phyloP scores from a whole-genome alignment of 2,329 filamentous ascomycete genomes.

The Gyromitra esculenta region DNA sequence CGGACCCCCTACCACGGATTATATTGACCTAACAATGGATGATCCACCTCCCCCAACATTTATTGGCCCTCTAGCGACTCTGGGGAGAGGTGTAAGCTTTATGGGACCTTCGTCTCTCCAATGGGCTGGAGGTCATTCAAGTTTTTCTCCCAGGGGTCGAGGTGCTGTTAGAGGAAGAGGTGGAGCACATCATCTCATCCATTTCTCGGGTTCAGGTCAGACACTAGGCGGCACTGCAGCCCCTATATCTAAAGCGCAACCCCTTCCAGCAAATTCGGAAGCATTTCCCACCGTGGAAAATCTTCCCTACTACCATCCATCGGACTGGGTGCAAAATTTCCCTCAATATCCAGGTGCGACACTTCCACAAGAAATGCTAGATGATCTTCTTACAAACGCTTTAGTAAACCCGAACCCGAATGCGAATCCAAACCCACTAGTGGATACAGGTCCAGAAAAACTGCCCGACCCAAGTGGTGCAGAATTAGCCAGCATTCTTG shows the following conservation, averaged over 20 bases:
- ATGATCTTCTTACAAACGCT: slow-evolving; percentile 22
- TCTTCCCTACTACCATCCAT: slow-evolving; percentile 1
- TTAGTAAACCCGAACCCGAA: slow-evolving; percentile 5
- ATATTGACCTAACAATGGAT: slow-evolving; percentile 9
- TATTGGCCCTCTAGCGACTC: neutral
- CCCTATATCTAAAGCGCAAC: neutral
- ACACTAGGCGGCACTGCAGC: slow-evolving; percentile 19
- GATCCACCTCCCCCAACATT: slow-evolving; percentile 10
- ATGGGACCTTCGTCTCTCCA: neutral
- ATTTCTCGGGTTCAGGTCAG: slow-evolving; percentile 16
- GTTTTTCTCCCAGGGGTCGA: neutral
- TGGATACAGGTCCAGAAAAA: slow-evolving; percentile 8
- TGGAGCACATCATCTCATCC: slow-evolving; percentile 5
- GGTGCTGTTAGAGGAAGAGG: slow-evolving; percentile 18
- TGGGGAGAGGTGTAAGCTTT: neutral
- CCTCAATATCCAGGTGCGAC: slow-evolving; percentile 20
- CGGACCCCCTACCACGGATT: neutral
- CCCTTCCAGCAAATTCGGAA: neutral
- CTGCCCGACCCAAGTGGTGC: neutral
- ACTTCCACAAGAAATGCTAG: slow-evolving; percentile 20
- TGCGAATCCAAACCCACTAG: neutral
- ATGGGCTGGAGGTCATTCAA: slow-evolving; percentile 3
- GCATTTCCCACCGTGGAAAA: neutral
- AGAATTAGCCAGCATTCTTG: neutral
- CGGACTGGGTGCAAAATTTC: slow-evolving; percentile 19